Conservation (phyloP, 2,329 filamentous ascomycete species). For the Ophiosphaerella herpotricha region DNA sequence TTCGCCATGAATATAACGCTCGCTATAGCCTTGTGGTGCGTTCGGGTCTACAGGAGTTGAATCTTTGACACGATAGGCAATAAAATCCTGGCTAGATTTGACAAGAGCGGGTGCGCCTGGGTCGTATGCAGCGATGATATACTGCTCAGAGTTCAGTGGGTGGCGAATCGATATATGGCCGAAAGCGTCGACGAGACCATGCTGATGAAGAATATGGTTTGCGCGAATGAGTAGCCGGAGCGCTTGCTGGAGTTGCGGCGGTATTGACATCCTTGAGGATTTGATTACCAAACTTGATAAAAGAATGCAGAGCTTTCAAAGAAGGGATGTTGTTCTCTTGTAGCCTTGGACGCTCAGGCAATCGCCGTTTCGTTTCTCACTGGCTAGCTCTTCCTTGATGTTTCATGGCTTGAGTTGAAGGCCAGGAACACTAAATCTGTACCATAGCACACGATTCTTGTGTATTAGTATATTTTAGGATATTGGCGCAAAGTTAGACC, state of each 20-base stretch:
- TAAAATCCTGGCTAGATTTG: slow-evolving; percentile 50
- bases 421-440: too few species aligned
- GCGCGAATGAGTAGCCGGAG: slow-evolving; percentile 31
- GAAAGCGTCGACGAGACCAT: slow-evolving; percentile 58
- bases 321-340: neutral
- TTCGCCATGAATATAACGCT: slow-evolving; percentile 51
- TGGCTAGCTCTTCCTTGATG: slow-evolving; percentile 2
- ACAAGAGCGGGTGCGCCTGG: slow-evolving; percentile 55
- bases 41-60: slow-evolving; percentile 48
- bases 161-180: slow-evolving; percentile 59
- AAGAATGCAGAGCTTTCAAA: too few species aligned
- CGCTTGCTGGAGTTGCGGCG: slow-evolving; percentile 11
- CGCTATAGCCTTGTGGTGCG: slow-evolving; percentile 45
- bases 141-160: slow-evolving; percentile 50
- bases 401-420: neutral
- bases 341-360: slow-evolving; percentile 1
- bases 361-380: slow-evolving; percentile 1
- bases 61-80: slow-evolving; percentile 53
- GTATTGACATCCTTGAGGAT: neutral
- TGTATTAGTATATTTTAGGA: too few species aligned
- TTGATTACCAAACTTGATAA: neutral
- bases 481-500: too few species aligned
- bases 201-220: slow-evolving; percentile 57
- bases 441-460: too few species aligned
- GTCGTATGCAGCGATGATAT: slow-evolving; percentile 54